Evolutionary conservation across 2,329 filamentous ascomycete species (phyloP), one percentile per base, ranked within the genome.

Genomic region (Ascochyta viciae-villosae): DNA sequence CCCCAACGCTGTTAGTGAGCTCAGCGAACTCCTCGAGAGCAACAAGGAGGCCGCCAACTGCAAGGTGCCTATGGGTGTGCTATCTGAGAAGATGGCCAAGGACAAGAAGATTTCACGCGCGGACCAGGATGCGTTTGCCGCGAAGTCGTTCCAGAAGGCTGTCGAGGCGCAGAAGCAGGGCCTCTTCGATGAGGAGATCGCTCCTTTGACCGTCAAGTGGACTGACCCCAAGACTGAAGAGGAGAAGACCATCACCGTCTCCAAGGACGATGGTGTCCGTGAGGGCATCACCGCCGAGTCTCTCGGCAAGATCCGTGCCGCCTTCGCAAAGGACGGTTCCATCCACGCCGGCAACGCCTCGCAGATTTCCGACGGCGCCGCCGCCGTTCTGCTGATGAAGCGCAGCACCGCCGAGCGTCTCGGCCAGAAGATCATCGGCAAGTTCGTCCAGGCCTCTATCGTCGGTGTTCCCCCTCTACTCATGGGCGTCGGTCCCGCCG

Each of bases 321-420:
- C 94, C 12, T 98, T 98, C 73, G 87, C 91, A 64, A 92, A 96
- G 79, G 89, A 95, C 71, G 95, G 95, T 39, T 89, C 85, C 70
- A 98, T 98, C 80, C 94, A 98, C 82, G 95, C 92, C 54, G 95
- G 95, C 68, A 99, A 98, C 77, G 94, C 95, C 26, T 92, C 88
- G 49, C 95, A 98, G 80, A 92, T 99, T 75, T 95, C 91, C 27
- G 78, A 99, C 79, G 95, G 95, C 64, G 95, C 95, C 22, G 94
- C 95, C 27, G 95, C 95, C 43, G 94, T 98, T 6, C 85, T 98
- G 41, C 83, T 99, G 72, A 98, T 98, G 95, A 92, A 90, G 82
- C 92, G 95, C 52, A 91, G 88, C 62, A 96, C 90, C 15, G 95
- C 95, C 44, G 89, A 96, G 82, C 85, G 85, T 64, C 89, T 98